phyloP scores from a whole-genome alignment of 495 filamentous ascomycete genomes.

The Aspergillus saccharolyticus region DNA sequence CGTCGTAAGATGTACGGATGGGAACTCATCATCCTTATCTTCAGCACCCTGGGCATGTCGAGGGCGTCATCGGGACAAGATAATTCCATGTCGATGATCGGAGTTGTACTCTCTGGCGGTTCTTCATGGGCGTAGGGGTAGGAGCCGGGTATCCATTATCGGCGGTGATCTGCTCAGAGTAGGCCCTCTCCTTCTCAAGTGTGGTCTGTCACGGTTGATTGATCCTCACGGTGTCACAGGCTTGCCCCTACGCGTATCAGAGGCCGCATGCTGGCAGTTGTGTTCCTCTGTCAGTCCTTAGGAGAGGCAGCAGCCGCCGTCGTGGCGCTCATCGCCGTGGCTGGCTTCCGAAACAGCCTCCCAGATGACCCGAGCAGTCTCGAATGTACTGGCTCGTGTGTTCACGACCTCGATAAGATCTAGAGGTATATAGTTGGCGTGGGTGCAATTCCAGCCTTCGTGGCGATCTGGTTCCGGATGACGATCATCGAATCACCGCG shows the following conservation, averaged over 20 bases:
- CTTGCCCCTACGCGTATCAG: constrained; percentile 45
- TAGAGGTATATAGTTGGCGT: constrained; percentile 52
- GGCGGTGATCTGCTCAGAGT: constrained; percentile 54
- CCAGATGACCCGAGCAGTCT: neutral
- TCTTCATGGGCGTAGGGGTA: constrained; percentile 36
- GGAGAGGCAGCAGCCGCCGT: constrained; percentile 48
- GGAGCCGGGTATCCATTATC: constrained; percentile 45
- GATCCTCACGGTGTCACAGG: neutral
- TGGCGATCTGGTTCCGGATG: constrained; percentile 49
- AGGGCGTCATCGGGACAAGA: constrained; percentile 23
- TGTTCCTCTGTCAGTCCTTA: constrained; percentile 54
- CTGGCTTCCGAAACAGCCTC: constrained; percentile 10
- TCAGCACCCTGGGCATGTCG: constrained; percentile 38
- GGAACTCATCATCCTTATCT: constrained; percentile 49
- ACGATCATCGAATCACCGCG: constrained; percentile 52
- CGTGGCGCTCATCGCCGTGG: constrained; percentile 19
- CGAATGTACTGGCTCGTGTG: constrained; percentile 1
- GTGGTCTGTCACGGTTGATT: neutral
- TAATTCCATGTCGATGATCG: constrained; percentile 44
- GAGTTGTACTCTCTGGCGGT: constrained; percentile 46
- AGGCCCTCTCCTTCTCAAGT: neutral
- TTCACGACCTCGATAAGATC: constrained; percentile 17
- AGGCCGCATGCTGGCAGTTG: constrained; percentile 51
- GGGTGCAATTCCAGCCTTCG: constrained; percentile 48
- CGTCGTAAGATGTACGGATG: constrained; percentile 52